Percentiles rank a stretch among this genome's conserved stretches.
phyloP scores from a whole-genome alignment of 2,329 filamentous ascomycete genomes.

The Aspergillus clavatus region DNA sequence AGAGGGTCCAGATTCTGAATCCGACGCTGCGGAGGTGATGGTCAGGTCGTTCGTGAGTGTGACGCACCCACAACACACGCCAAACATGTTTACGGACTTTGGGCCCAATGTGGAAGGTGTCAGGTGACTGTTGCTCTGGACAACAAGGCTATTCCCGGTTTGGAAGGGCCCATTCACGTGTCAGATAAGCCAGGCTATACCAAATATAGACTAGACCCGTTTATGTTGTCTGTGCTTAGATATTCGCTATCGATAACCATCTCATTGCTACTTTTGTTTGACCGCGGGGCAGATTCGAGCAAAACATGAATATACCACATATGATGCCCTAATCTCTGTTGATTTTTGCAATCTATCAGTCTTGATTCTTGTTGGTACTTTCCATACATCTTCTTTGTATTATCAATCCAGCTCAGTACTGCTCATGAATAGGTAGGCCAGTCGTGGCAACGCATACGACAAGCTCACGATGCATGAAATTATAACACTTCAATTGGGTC shows the following conservation, averaged over 20 bases:
- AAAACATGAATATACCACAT: too few relatives aligned
- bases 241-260: not conserved
- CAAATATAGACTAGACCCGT: not conserved
- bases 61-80: conserved; percentile 25
- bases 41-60: conserved; percentile 12
- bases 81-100: conserved; percentile 25
- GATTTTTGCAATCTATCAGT: too few relatives aligned
- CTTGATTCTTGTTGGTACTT: too few relatives aligned
- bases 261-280: not conserved
- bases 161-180: conserved; percentile 20
- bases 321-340: too few relatives aligned
- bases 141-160: conserved; percentile 13
- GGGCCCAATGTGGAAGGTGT: conserved; percentile 12
- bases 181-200: not conserved
- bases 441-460: not conserved
- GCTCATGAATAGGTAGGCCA: too few relatives aligned
- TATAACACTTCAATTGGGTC: conserved; percentile 86
- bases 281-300: too few relatives aligned
- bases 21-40: conserved; percentile 15
- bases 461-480: conserved; percentile 75
- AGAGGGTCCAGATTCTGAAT: conserved; percentile 1
- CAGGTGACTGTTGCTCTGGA: conserved; percentile 33
- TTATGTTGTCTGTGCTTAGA: conserved; percentile 14
- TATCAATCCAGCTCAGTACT: too few relatives aligned
- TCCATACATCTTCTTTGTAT: too few relatives aligned